phyloP scores from a whole-genome alignment of 768 basidiomycete species.

The Cyclocybe aegerita region DNA sequence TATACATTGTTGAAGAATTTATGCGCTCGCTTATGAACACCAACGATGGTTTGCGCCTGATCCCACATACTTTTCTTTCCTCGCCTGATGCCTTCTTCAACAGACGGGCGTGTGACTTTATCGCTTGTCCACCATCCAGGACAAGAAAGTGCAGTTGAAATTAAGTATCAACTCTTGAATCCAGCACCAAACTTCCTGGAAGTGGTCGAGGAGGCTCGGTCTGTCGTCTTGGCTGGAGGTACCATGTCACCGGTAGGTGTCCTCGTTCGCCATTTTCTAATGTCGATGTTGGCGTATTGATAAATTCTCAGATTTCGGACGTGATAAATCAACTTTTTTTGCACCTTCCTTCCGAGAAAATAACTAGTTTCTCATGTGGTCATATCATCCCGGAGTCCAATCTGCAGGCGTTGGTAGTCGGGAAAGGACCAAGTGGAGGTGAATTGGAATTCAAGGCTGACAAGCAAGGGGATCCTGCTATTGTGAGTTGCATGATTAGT shows the following conservation, averaged over 20 bases:
- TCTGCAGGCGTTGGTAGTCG: conserved; percentile 72
- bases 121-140: conserved; percentile 38
- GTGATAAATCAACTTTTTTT: conserved; percentile 80
- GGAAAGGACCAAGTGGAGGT: conserved; percentile 71
- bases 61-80: background rate
- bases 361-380: conserved; percentile 86
- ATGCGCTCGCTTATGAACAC: conserved; percentile 73
- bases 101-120: conserved; percentile 79
- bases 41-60: conserved; percentile 58
- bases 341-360: conserved; percentile 52
- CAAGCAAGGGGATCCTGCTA: conserved; percentile 60
- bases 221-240: conserved; percentile 91
- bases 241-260: conserved; percentile 93
- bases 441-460: conserved; percentile 82
- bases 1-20: conserved; percentile 81
- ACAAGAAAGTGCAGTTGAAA: conserved; percentile 47
- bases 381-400: conserved; percentile 87
- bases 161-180: conserved; percentile 93
- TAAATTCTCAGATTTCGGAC: conserved; percentile 73
- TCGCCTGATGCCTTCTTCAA: background rate
- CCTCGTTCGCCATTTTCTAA: background rate
- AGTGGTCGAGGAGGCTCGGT: conserved; percentile 76
- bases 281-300: background rate
- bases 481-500: conserved; percentile 45
- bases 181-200: conserved; percentile 85